Conservation (phyloP, 345 rosid genomes). For the Lagerstroemia speciosa region DNA sequence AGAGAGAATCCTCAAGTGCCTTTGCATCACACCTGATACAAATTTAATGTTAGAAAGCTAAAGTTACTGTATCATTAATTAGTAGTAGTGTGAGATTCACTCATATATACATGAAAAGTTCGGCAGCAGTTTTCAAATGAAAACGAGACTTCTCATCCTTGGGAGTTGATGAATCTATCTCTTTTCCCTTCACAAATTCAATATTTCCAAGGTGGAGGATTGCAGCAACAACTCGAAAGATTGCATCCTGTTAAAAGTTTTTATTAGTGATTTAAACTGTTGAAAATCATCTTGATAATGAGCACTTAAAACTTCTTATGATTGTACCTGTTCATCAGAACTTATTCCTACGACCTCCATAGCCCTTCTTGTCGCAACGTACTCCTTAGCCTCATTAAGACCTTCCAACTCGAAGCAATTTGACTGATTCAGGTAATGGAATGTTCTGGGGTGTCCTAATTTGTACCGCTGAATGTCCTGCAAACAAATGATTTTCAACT, state of each 20-base stretch:
- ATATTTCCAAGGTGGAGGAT: slow-evolving; percentile 92
- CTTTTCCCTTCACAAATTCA: slow-evolving; percentile 87
- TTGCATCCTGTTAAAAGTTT: slow-evolving; percentile 48
- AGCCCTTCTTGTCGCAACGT: slow-evolving; percentile 73
- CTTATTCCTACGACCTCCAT: slow-evolving; percentile 95
- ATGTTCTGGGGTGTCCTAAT: slow-evolving; percentile 71
- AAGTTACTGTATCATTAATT: slow-evolving; percentile 2
- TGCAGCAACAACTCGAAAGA: slow-evolving; percentile 89
- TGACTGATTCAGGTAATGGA: slow-evolving; percentile 95
- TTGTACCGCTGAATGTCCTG: slow-evolving; percentile 80
- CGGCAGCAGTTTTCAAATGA: slow-evolving; percentile 82
- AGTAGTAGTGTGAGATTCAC: neutral
- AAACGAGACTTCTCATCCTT: slow-evolving; percentile 84
- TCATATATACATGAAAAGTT: slow-evolving; percentile 62
- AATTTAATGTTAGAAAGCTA: slow-evolving; percentile 19
- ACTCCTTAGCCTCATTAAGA: slow-evolving; percentile 76
- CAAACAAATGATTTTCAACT: slow-evolving; percentile 11
- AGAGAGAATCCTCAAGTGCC: slow-evolving; percentile 90
- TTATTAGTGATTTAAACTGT: slow-evolving; percentile 11
- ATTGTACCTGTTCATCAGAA: slow-evolving; percentile 76
- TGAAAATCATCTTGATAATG: slow-evolving; percentile 3
- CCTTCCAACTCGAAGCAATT: slow-evolving; percentile 79
- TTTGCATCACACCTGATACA: slow-evolving; percentile 75
- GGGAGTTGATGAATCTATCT: slow-evolving; percentile 80
- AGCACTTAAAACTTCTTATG: slow-evolving; percentile 11